Percentiles rank a stretch among this genome's conserved stretches.
These are phyloP conservation scores for Glarea lozoyensis DNA, from an alignment of 495 filamentous ascomycete species.

Conservation along the genomic window DNA sequence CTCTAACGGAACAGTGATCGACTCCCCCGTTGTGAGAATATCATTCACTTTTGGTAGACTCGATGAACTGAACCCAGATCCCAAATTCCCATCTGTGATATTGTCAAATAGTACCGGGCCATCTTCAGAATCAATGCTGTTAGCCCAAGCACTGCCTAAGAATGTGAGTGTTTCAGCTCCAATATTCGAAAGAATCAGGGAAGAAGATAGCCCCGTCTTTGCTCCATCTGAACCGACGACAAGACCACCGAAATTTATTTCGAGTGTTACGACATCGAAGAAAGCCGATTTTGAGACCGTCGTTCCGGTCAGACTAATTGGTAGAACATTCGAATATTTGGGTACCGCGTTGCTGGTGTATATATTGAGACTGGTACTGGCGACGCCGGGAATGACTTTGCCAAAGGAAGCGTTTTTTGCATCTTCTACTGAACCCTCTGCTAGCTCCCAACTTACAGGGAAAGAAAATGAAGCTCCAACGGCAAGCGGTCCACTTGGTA, in stretches of 20 bases:
- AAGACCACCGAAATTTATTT: conserved; percentile 28
- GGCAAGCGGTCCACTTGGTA: conserved; percentile 23
- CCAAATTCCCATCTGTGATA: conserved; percentile 17
- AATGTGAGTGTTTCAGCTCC: conserved; percentile 23
- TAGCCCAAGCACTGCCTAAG: conserved; percentile 24
- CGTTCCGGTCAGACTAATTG: conserved; percentile 25
- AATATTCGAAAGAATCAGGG: conserved; percentile 26
- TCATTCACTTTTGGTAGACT: conserved; percentile 22
- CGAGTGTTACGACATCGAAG: conserved; percentile 22
- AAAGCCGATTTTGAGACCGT: conserved; percentile 22
- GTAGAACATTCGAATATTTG: conserved; percentile 23
- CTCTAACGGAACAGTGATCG: conserved; percentile 20
- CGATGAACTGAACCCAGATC: conserved; percentile 23
- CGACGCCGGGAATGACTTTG: conserved; percentile 21
- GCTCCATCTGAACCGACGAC: conserved; percentile 22
- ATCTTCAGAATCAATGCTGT: conserved; percentile 14
- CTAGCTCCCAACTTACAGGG: conserved; percentile 30
- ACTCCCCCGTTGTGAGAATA: conserved; percentile 18
- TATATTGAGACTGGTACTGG: conserved; percentile 22
- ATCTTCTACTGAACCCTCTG: conserved; percentile 25
- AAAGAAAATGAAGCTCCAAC: conserved; percentile 26
- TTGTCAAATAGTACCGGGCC: conserved; percentile 15
- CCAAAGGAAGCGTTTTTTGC: conserved; percentile 21
- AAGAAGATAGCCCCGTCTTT: conserved; percentile 15
- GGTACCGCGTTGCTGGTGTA: conserved; percentile 25